Base-by-base conservation (phyloP, 148 eudicot genomes). In the Chenopodium album region DNA sequence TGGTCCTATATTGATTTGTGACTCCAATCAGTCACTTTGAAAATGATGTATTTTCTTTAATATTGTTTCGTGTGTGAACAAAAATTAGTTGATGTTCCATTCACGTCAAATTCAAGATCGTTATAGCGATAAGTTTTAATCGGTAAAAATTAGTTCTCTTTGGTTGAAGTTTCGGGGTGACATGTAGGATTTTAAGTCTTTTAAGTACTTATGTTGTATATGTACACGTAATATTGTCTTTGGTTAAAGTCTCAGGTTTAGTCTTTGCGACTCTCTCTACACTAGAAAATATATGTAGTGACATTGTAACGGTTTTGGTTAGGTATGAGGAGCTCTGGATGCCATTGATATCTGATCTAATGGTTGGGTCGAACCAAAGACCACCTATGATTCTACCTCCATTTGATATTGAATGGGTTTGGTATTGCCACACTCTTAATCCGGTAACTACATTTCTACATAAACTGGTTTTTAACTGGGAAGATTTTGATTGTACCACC, bases 301-400 rank as follows among this genome's bases (percentile, higher is more conserved):
- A 50, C 14, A 11, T 13, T 2, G 14, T 50, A 50, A 2, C 9
- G 3, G 54, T 50, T 50, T 50, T 50, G 12, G 14, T 50, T 81
- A 96, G 99, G 83, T 96, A 96, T 77, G 91, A 96, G 80, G 86
- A 96, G 84, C 87, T 96, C 17, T 96, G 99, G 99, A 91, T 96
- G 97, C 99, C 99, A 75, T 85, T 96, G 87, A 88, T 94, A 28
- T 85, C 95, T 84, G 91, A 94, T 84, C 87, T 91, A 63, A 84
- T 84, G 31, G 89, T 78, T 67, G 95, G 85, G 71, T 50, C 85
- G 28, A 80, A 68, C 37, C 84, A 86, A 28, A 73, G 63, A 41
- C 91, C 95, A 23, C 95, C 97, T 4, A 83, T 89, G 89, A 76
- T 92, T 76, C 85, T 93, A 75, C 99, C 99, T 85, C 99, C 99